A percentile compares a stretch with the other conserved stretches of the same genome.
Evolutionary conservation across 176 grass and related monocot genomes (phyloP).

Genomic region (Miscanthus lutarioriparius): DNA sequence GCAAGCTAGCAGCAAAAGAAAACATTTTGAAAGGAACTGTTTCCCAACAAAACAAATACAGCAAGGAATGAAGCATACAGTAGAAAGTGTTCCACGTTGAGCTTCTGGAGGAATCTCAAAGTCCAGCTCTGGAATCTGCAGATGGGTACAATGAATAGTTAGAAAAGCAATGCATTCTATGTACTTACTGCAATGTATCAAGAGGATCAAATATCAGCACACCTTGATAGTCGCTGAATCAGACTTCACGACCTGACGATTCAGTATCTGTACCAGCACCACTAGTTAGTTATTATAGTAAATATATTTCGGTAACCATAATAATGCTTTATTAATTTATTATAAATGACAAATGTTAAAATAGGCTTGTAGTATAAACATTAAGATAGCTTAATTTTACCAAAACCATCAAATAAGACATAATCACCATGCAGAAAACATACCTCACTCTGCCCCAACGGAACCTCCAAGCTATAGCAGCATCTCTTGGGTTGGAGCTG

Average conservation of each 20-base stretch:
- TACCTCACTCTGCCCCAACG: conserved; percentile 57
- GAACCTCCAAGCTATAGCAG: conserved; percentile 63
- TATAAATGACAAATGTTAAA: neutral
- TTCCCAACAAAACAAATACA: neutral
- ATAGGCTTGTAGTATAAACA: neutral
- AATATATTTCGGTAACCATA: neutral
- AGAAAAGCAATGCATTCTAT: neutral
- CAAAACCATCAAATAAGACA: neutral
- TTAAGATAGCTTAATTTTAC: neutral
- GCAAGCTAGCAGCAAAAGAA: neutral
- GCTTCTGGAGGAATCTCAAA: conserved; percentile 97
- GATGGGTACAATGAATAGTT: conserved; percentile 20
- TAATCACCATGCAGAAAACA: neutral
- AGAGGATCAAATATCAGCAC: conserved; percentile 11
- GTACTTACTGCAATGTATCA: neutral
- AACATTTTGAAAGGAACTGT: conserved; percentile 3
- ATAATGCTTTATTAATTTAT: neutral
- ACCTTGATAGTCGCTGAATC: conserved; percentile 98
- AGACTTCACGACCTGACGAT: conserved; percentile 95
- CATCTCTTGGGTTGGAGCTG: conserved; percentile 83
- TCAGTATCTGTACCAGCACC: conserved; percentile 62
- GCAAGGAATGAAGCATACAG: conserved; percentile 48
- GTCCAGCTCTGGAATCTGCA: conserved; percentile 87
- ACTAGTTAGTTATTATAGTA: conserved; percentile 11
- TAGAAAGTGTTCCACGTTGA: conserved; percentile 86